Base-by-base conservation (phyloP, 1,284 basidiomycete genomes). In the Lignosus rhinocerotis region DNA sequence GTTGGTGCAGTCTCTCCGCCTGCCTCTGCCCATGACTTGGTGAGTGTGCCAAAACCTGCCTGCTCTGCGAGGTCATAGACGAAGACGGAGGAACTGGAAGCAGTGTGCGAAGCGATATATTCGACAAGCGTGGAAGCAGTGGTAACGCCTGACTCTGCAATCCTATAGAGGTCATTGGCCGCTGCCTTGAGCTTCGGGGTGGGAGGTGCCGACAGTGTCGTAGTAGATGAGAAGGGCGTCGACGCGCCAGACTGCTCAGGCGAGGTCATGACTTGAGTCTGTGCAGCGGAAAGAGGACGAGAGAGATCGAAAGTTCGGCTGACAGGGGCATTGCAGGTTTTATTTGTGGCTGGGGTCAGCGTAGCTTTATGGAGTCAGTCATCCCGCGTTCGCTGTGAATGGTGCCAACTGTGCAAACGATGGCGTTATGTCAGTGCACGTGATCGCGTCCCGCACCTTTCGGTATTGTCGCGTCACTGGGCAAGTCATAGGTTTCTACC, bases 61-160 rank as follows among this genome's bases (percentile, higher is more conserved):
- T 92, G 88, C 62, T 90, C 85, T 9, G 92, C 90, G 53, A 93
- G 79, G 69, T 94, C 92, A 69, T 91, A 93, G 47, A 91, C 73
- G 70, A 92, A 92, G 59, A 93, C 82, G 16, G 84, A 76, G 12
- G 87, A 90, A 71, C 81, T 88, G 38, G 79, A 74, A 9, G 70
- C 66, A 4, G 74, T 62, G 42, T 79, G 78, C 10, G 87, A 87
- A 11, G 87, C 78, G 49, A 91, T 73, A 61, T 80, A 82, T 73
- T 93, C 90, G 51, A 93, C 76, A 58, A 86, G 70, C 31, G 81
- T 79, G 12, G 87, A 88, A 38, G 89, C 84, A 16, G 75, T 77
- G 56, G 69, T 43, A 21, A 64, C 65, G 60, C 75, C 79, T 57
- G 75, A 70, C 49, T 53, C 57, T 17, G 53, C 59, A 52, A 60